Conservation (phyloP, 345 rosid genomes). For the Ceriops decandra region DNA sequence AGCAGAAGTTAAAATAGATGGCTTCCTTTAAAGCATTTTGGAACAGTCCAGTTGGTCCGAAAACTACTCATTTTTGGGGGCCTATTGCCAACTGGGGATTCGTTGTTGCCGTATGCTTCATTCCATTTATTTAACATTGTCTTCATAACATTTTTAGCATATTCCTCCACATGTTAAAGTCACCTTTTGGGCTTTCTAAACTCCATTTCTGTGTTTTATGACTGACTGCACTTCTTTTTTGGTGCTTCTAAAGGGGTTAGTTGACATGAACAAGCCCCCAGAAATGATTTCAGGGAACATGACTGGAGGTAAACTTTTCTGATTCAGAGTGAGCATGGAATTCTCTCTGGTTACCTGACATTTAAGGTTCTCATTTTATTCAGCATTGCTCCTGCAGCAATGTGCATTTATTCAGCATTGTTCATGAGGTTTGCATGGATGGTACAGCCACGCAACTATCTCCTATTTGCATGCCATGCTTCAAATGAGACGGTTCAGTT, state of each 20-base stretch:
- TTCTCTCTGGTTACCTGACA: not conserved
- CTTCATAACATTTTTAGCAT: not conserved
- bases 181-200: no score
- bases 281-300: slow-evolving; percentile 90
- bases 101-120: slow-evolving; percentile 36
- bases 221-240: not conserved
- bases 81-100: slow-evolving; percentile 43
- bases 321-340: not conserved
- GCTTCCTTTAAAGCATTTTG: slow-evolving; percentile 25
- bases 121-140: slow-evolving; percentile 3
- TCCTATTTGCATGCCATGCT: slow-evolving; percentile 87
- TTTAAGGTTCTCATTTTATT: slow-evolving; percentile 3
- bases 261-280: slow-evolving; percentile 90
- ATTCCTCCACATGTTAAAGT: no score
- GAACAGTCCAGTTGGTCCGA: slow-evolving; percentile 51
- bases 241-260: slow-evolving; percentile 63
- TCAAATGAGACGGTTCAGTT: slow-evolving; percentile 96
- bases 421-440: slow-evolving; percentile 95
- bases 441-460: slow-evolving; percentile 82
- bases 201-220: not conserved
- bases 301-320: slow-evolving; percentile 51
- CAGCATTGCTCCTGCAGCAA: slow-evolving; percentile 35
- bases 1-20: not conserved
- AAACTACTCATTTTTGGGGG: slow-evolving; percentile 60
- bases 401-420: slow-evolving; percentile 71